Conservation (phyloP, 2,329 filamentous ascomycete genomes). For the Hypoxylon sp. region DNA sequence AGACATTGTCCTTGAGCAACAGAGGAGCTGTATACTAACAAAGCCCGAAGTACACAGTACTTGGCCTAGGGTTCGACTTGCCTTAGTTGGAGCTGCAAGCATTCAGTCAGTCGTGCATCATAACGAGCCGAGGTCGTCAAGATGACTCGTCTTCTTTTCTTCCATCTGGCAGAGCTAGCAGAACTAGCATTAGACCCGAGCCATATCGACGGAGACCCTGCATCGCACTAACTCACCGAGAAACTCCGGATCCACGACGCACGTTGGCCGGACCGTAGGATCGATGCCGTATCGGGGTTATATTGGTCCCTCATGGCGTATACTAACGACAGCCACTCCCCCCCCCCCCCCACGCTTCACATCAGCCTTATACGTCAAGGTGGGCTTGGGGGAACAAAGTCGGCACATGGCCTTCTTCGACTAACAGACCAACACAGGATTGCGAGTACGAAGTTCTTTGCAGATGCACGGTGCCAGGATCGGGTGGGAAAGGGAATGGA, state of each 20-base stretch:
- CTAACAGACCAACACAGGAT: background rate
- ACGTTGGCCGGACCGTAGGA: constrained; percentile 25
- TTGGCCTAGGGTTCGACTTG: background rate
- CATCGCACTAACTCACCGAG: constrained; percentile 22
- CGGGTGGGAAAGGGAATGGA: background rate
- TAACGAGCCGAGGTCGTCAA: constrained; percentile 13
- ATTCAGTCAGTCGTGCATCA: constrained; percentile 6
- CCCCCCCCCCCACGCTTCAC: constrained; percentile 23
- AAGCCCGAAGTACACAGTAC: constrained; percentile 10
- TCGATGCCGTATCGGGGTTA: constrained; percentile 24
- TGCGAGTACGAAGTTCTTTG: constrained; percentile 14
- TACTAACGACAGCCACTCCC: constrained; percentile 8
- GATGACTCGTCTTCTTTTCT: constrained; percentile 9
- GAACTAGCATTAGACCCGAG: background rate
- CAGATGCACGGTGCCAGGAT: constrained; percentile 10
- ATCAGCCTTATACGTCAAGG: constrained; percentile 40
- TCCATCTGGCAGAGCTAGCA: background rate
- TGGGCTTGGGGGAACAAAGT: constrained; percentile 14
- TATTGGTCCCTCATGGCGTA: constrained; percentile 15
- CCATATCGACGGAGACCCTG: background rate
- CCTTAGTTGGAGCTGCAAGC: constrained; percentile 9
- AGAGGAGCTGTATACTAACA: background rate
- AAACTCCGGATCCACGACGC: constrained; percentile 14
- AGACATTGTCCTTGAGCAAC: background rate
- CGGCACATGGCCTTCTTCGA: background rate